Evolutionary conservation across 805 yeast species (phyloP).

Genomic region (Saturnispora hagleri): DNA sequence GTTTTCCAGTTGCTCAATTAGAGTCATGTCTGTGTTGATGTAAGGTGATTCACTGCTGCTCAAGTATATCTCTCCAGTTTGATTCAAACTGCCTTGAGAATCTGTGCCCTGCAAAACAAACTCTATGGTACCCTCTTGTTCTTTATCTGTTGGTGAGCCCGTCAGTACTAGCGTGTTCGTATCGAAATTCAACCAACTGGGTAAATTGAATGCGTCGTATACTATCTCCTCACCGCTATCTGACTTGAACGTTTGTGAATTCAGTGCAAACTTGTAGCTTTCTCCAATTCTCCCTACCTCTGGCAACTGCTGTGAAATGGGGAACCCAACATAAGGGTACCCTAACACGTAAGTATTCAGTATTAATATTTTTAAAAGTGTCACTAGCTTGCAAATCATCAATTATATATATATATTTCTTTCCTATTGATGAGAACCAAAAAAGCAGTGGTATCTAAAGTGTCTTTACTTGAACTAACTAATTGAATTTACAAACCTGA

Average conservation of each 20-base stretch:
- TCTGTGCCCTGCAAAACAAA: slow-evolving; percentile 62
- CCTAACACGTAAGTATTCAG: slow-evolving; percentile 20
- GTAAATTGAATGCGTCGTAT: slow-evolving; percentile 52
- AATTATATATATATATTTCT: background rate
- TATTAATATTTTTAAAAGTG: background rate
- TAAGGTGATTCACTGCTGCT: slow-evolving; percentile 48
- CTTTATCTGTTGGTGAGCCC: slow-evolving; percentile 49
- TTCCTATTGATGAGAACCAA: background rate
- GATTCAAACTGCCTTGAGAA: slow-evolving; percentile 39
- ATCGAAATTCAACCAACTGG: slow-evolving; percentile 77
- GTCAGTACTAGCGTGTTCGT: slow-evolving; percentile 45
- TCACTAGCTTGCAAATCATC: background rate
- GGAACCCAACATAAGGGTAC: slow-evolving; percentile 56
- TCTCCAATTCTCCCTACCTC: slow-evolving; percentile 71
- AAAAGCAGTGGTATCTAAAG: background rate
- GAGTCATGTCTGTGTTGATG: slow-evolving; percentile 32
- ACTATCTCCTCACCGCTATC: slow-evolving; percentile 34
- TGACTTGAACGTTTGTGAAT: slow-evolving; percentile 58
- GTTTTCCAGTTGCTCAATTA: slow-evolving; percentile 44
- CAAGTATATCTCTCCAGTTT: slow-evolving; percentile 43
- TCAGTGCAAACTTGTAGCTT: slow-evolving; percentile 54
- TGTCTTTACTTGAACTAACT: background rate
- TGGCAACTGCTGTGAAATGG: slow-evolving; percentile 78
- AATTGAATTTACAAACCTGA: background rate
- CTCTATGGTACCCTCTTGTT: slow-evolving; percentile 31